Percentiles rank a stretch among this genome's conserved stretches.
These are phyloP conservation scores for Periglandula ipomoeae DNA, from an alignment of 2,329 filamentous ascomycete species.

Conservation along the genomic window DNA sequence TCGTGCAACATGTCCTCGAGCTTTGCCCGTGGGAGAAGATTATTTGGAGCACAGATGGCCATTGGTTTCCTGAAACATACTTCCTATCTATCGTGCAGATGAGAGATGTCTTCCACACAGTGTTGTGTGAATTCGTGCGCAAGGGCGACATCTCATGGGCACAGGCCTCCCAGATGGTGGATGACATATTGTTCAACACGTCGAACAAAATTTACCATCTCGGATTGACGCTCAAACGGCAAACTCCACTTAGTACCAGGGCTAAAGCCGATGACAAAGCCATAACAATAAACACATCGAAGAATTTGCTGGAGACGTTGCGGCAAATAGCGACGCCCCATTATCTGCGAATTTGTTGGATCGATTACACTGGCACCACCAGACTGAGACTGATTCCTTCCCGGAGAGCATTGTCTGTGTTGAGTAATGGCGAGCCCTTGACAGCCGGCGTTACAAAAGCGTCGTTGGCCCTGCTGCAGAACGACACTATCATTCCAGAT, in stretches of 20 bases:
- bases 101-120: slow-evolving; percentile 58
- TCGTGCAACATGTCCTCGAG: slow-evolving; percentile 66
- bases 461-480: slow-evolving; percentile 57
- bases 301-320: background rate
- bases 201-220: slow-evolving; percentile 68
- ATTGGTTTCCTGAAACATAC: slow-evolving; percentile 72
- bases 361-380: slow-evolving; percentile 65
- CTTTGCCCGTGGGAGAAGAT: slow-evolving; percentile 67
- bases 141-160: slow-evolving; percentile 49
- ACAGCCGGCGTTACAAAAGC: slow-evolving; percentile 55
- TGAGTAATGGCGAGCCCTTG: slow-evolving; percentile 34
- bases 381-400: slow-evolving; percentile 61
- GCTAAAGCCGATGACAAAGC: background rate
- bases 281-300: background rate
- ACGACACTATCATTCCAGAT: slow-evolving; percentile 48
- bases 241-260: background rate
- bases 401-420: slow-evolving; percentile 38
- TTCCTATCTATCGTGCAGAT: slow-evolving; percentile 65
- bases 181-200: slow-evolving; percentile 66
- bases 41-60: slow-evolving; percentile 72
- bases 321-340: background rate
- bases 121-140: slow-evolving; percentile 58
- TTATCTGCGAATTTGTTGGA: slow-evolving; percentile 67
- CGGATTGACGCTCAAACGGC: background rate
- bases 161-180: slow-evolving; percentile 55